Base-by-base conservation (phyloP, 2,329 filamentous ascomycete species). In the Fusarium xylarioides region DNA sequence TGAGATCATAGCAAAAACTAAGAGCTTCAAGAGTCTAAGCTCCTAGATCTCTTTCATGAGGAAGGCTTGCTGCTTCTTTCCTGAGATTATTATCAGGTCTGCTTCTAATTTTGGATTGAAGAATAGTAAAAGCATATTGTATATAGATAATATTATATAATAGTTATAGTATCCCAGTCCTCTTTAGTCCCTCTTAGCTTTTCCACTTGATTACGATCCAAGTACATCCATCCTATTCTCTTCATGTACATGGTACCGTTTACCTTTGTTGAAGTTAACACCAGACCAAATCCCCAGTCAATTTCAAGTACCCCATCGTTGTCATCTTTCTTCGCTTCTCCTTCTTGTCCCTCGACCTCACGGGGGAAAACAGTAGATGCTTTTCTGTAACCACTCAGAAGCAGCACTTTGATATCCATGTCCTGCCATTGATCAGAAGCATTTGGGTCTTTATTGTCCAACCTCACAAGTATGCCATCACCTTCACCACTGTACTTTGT, bases 401-500 rank as follows among this genome's bases (percentile, higher is more conserved):
- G 23, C 16, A 44, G n/a, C 16, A 26, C 0, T 9, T 26, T 19
- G 4, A 26, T 18, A 5, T 18, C n/a, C n/a, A 26, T 18, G 1
- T 6, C 16, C 7, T 18, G 11, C 42, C 42, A 26, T 18, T 12
- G n/a, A 12, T 18, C 11, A 18, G 5, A 26, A 5, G 16, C n/a
- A 44, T 26, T 26, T 26, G 0, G 42, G 7, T 26, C n/a, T 12
- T 2, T 0, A 9, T 26, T 44, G 0, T 44, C n/a, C 6, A 43
- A 18, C 0, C 0, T 4, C n/a, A 43, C 0, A 2, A 0, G 7
- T 7, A 18, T 5, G 15, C 3, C 1, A 11, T 8, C 0, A 4
- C 3, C n/a, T 2, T 11, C n/a, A 0, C 16, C 7, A 4, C n/a
- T 26, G 5, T 44, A 12, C 16, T 26, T 44, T 26, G 16, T 44